Base-by-base conservation (phyloP, 805 yeast genomes). In the Lipomyces orientalis region DNA sequence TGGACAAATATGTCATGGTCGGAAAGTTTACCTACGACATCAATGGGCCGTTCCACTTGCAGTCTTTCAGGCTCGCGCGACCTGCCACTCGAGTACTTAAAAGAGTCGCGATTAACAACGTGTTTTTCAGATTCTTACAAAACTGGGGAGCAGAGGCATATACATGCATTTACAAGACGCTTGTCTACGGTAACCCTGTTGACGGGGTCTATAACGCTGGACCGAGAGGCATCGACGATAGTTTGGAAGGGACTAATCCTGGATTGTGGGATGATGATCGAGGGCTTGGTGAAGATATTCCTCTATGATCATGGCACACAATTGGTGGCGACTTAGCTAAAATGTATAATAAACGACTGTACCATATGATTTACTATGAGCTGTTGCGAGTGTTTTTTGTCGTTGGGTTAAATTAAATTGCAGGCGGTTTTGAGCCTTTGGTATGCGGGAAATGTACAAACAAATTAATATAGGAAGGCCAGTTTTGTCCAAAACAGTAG, bases 371-470 rank as follows among this genome's bases (percentile, higher is more conserved):
- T 43, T 8, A 19, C 49, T 8, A n/a, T n/a, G 1, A 4, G 22
- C 22, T 8, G 49, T 43, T 64, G 8, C 22, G 81, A 76, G 56
- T 90, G 90, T 78, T 89, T 88, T 85, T 84, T 59, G 88, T 88
- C 76, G 90, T 90, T 73, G 22, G 22, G 22, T 16, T 43, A 35
- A 35, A 43, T 16, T 43, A 35, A 35, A 43, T 43, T 43, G 49
- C 49, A n/a, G 49, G 49, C 16, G 16, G 49, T 43, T 43, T 43
- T 43, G 49, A 43, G 49, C 22, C 49, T 8, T 19, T n/a, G 16
- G 49, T 43, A 16, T n/a, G n/a, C n/a, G 49, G 49, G 16, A 43
- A 43, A 16, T 37, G 49, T 43, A 43, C 49, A 43, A 22, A 16
- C n/a, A 43, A 19, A 5, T 19, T 43, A 43, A 43, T 37, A 43